Evolutionary conservation across 2,329 filamentous ascomycete species (phyloP).

Genomic region (Fusarium phyllophilum): DNA sequence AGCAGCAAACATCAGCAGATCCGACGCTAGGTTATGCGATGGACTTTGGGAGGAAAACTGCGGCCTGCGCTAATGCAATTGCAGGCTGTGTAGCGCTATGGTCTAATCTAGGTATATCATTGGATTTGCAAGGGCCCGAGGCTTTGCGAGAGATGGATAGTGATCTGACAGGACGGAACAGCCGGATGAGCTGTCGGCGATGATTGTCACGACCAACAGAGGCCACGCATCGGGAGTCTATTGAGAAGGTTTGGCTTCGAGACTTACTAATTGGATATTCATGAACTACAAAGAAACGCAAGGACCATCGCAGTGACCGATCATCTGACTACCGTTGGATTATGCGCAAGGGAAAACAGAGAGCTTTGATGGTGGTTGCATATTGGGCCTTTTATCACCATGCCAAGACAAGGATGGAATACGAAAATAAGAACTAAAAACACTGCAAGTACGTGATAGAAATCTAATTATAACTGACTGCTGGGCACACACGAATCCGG

Average conservation of each 20-base stretch:
- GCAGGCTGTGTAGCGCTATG: background rate
- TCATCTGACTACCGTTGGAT: fast-evolving
- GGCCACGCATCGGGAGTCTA: background rate
- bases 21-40: background rate
- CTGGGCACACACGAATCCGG: too few species aligned
- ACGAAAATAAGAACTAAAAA: background rate
- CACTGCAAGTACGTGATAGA: background rate
- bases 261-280: fast-evolving
- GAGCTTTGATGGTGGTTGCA: background rate
- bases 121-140: background rate
- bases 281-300: fast-evolving
- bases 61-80: background rate
- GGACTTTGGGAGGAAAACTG: background rate
- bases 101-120: background rate
- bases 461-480: background rate
- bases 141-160: background rate
- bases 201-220: background rate
- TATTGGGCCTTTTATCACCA: background rate
- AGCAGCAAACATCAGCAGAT: background rate
- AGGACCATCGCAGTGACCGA: fast-evolving
- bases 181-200: background rate
- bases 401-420: background rate
- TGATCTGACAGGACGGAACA: background rate
- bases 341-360: fast-evolving
- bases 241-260: fast-evolving